Percentiles rank a stretch among this genome's conserved stretches.
Conservation (phyloP, 129 eudicot species). For the Heracleum sosnowskyi region DNA sequence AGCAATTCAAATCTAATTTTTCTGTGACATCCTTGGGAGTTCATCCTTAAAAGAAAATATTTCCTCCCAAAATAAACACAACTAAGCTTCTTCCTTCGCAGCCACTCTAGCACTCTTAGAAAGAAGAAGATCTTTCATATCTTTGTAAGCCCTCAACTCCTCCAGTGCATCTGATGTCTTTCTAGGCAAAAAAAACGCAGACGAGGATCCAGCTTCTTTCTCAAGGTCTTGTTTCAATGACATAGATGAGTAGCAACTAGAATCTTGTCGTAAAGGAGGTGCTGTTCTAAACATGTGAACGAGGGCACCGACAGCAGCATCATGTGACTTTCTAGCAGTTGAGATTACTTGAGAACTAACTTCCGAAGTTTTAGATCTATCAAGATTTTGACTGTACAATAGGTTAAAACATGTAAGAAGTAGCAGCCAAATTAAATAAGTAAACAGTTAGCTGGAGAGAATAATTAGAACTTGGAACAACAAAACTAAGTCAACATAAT, state of each 20-base stretch:
- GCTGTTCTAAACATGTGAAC: constrained; percentile 93
- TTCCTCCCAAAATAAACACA: neutral
- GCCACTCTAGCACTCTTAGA: constrained; percentile 49
- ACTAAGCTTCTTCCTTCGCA: constrained; percentile 23
- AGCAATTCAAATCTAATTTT: neutral
- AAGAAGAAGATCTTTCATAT: constrained; percentile 68
- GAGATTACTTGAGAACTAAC: constrained; percentile 31
- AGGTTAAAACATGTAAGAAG: neutral
- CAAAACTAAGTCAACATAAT: neutral
- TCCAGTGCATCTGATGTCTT: constrained; percentile 89
- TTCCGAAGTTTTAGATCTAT: constrained; percentile 41
- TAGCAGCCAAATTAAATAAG: neutral
- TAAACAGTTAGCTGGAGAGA: neutral
- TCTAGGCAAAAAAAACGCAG: constrained; percentile 49
- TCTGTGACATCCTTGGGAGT: neutral
- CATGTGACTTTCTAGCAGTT: constrained; percentile 63
- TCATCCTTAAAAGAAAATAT: neutral
- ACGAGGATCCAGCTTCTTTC: constrained; percentile 37
- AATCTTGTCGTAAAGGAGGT: constrained; percentile 84
- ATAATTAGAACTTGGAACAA: neutral
- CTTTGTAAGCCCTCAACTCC: constrained; percentile 77
- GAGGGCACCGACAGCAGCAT: constrained; percentile 89
- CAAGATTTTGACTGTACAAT: constrained; percentile 47
- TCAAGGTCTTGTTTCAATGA: constrained; percentile 33
- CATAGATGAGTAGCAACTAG: constrained; percentile 39